Percentiles rank a stretch among this genome's conserved stretches.
Evolutionary conservation across 2,329 filamentous ascomycete genomes (phyloP).

Genomic region (Cytospora leucostoma): DNA sequence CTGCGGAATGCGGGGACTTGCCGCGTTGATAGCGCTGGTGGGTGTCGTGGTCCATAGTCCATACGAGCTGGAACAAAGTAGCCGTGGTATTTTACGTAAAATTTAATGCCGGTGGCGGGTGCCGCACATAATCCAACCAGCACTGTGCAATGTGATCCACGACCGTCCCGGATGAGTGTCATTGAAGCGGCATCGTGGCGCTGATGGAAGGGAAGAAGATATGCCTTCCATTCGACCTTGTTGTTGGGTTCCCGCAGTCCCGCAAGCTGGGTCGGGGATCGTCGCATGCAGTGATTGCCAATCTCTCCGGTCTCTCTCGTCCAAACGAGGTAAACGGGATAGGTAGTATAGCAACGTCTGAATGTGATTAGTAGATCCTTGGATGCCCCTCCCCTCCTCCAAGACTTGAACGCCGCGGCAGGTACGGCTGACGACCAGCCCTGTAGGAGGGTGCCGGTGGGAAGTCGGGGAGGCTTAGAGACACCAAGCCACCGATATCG

Average conservation of each 20-base stretch:
- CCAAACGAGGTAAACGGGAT: slow-evolving; percentile 6
- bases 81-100: slow-evolving; percentile 16
- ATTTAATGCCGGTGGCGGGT: neutral
- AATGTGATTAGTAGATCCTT: slow-evolving; percentile 9
- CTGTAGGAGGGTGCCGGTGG: slow-evolving; percentile 18
- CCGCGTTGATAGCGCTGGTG: neutral
- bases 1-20: neutral
- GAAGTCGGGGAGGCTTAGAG: slow-evolving; percentile 15
- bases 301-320: slow-evolving; percentile 20
- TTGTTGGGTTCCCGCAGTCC: slow-evolving; percentile 1
- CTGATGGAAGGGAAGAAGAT: slow-evolving; percentile 16
- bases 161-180: slow-evolving; percentile 5
- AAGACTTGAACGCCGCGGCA: neutral
- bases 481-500: slow-evolving; percentile 15
- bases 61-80: slow-evolving; percentile 1
- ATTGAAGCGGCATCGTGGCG: slow-evolving; percentile 24
- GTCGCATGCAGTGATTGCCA: slow-evolving; percentile 16
- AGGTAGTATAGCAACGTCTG: slow-evolving; percentile 5
- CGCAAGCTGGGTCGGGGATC: slow-evolving; percentile 9
- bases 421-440: slow-evolving; percentile 16
- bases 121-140: neutral
- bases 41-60: neutral
- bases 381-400: slow-evolving; percentile 4
- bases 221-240: slow-evolving; percentile 12
- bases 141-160: slow-evolving; percentile 16